Evolutionary conservation across 768 basidiomycete species (phyloP).

Genomic region (Rhodocollybia butyracea): DNA sequence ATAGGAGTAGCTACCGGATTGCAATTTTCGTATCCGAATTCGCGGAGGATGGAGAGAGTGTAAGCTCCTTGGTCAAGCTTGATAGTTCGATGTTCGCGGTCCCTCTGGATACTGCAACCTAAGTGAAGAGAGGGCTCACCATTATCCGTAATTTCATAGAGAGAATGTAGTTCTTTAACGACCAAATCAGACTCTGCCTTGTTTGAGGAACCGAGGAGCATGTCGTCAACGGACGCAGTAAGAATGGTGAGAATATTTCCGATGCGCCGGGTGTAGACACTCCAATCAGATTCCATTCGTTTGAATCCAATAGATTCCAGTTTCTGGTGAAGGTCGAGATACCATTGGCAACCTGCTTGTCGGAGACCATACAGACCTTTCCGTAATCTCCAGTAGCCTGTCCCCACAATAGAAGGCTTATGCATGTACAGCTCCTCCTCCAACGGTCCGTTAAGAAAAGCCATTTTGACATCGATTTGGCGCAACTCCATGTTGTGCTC

Average conservation of each 20-base stretch:
- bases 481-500: constrained; percentile 22
- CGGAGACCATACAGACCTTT: constrained; percentile 9
- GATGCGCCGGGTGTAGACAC: constrained; percentile 3
- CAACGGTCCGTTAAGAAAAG: constrained; percentile 29
- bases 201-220: not conserved
- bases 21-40: constrained; percentile 10
- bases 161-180: not conserved
- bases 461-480: constrained; percentile 28
- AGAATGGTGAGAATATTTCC: not conserved
- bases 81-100: not conserved
- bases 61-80: constrained; percentile 8
- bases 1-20: constrained; percentile 6
- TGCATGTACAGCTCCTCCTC: constrained; percentile 32
- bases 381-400: constrained; percentile 14
- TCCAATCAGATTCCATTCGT: constrained; percentile 11
- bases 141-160: no score
- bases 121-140: not conserved
- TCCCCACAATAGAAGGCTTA: constrained; percentile 14
- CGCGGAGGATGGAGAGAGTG: constrained; percentile 11
- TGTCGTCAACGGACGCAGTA: not conserved
- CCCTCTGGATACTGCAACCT: not conserved
- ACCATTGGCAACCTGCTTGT: constrained; percentile 7
- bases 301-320: constrained; percentile 7
- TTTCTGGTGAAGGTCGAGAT: constrained; percentile 2
- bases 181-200: not conserved